Conservation (phyloP, 805 yeast species). For the Komagataella mondaviorum region DNA sequence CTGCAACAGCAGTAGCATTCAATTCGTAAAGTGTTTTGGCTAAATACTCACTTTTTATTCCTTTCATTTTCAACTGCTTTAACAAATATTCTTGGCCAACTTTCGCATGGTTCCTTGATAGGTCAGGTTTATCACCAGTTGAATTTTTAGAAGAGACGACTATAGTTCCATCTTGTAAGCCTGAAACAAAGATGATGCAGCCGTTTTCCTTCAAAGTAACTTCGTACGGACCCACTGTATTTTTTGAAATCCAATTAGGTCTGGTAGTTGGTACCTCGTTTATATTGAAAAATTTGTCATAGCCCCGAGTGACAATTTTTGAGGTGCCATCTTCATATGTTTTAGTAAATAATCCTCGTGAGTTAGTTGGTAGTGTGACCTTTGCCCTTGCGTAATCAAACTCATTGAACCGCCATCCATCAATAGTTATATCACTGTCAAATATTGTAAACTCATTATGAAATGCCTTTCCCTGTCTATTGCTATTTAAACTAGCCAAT, state of each 20-base stretch:
- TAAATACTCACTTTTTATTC: slow-evolving; percentile 30
- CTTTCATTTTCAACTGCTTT: slow-evolving; percentile 30
- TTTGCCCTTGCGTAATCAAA: slow-evolving; percentile 65
- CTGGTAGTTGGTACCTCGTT: slow-evolving; percentile 47
- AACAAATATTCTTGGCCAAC: slow-evolving; percentile 52
- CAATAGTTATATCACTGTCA: slow-evolving; percentile 9
- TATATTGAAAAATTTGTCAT: slow-evolving; percentile 85
- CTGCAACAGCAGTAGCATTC: slow-evolving; percentile 79
- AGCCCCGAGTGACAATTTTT: slow-evolving; percentile 68
- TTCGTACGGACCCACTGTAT: slow-evolving; percentile 65
- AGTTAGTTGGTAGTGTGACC: slow-evolving; percentile 49
- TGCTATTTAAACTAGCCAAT: not conserved
- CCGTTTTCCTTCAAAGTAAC: slow-evolving; percentile 88
- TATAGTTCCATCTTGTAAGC: slow-evolving; percentile 58
- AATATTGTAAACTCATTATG: slow-evolving; percentile 10
- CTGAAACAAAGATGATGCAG: slow-evolving; percentile 77
- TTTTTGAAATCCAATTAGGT: slow-evolving; percentile 26
- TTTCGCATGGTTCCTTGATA: slow-evolving; percentile 52
- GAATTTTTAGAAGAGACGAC: slow-evolving; percentile 88
- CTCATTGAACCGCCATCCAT: slow-evolving; percentile 76
- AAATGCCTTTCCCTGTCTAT: slow-evolving; percentile 13
- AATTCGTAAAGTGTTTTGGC: slow-evolving; percentile 37
- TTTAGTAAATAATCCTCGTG: slow-evolving; percentile 71
- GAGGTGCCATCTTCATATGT: slow-evolving; percentile 14
- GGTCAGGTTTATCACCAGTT: slow-evolving; percentile 52